Conservation (phyloP, 2,329 filamentous ascomycete species). For the Colletotrichum euphorbiae region DNA sequence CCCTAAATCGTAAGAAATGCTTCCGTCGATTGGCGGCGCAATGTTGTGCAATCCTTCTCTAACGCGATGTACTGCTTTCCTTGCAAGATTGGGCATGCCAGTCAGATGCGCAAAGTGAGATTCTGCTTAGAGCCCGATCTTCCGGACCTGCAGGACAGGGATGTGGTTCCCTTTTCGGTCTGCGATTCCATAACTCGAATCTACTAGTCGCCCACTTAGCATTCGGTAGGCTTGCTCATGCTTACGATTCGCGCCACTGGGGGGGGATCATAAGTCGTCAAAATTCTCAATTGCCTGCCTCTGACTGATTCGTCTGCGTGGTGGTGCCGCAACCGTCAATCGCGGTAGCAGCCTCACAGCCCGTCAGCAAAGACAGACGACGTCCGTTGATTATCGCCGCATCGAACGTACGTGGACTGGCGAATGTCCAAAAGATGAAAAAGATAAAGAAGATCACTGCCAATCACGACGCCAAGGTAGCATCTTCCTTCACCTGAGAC, state of each 20-base stretch:
- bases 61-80: too few species aligned
- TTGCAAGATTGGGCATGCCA: too few species aligned
- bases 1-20: too few species aligned
- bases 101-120: too few species aligned
- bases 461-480: background rate
- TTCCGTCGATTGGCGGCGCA: too few species aligned
- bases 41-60: too few species aligned
- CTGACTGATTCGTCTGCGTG: constrained; percentile 1
- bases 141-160: too few species aligned
- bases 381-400: background rate
- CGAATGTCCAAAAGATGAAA: too few species aligned
- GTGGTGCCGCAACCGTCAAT: background rate
- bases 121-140: too few species aligned
- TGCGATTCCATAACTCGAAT: background rate
- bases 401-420: too few species aligned
- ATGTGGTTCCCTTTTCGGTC: too few species aligned
- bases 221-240: background rate
- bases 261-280: background rate
- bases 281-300: background rate
- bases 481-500: constrained; percentile 22
- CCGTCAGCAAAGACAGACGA: background rate
- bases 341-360: background rate
- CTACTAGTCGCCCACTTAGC: background rate
- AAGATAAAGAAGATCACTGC: background rate
- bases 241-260: background rate